A percentile compares a stretch with the other conserved stretches of the same genome.
Conservation (phyloP, 768 basidiomycete genomes). For the Grammothele lineata region DNA sequence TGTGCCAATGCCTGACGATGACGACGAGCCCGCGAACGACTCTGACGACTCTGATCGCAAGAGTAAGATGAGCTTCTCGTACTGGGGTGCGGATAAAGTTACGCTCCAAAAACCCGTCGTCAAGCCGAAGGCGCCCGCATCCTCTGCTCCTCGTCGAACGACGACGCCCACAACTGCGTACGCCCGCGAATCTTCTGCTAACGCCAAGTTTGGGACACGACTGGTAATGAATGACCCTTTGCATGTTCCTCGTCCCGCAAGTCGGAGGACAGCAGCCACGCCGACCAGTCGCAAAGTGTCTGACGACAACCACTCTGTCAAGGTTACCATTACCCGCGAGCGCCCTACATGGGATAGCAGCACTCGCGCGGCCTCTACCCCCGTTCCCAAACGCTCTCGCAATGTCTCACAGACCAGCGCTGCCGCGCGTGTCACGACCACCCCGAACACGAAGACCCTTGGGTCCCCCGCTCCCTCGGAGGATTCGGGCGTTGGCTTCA, state of each 20-base stretch:
- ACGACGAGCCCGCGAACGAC: conserved; percentile 47
- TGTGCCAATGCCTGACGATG: conserved; percentile 63
- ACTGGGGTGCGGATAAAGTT: conserved; percentile 90
- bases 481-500: conserved; percentile 81
- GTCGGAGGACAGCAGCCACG: conserved; percentile 52
- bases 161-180: conserved; percentile 51
- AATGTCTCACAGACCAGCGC: conserved; percentile 72
- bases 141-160: conserved; percentile 30
- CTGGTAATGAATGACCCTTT: conserved; percentile 61
- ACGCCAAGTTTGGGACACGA: conserved; percentile 90
- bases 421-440: conserved; percentile 38
- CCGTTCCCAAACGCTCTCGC: conserved; percentile 54
- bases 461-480: conserved; percentile 73
- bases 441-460: conserved; percentile 40
- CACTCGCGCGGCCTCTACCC: conserved; percentile 36
- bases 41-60: conserved; percentile 86
- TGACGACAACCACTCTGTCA: conserved; percentile 61
- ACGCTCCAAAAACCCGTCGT: conserved; percentile 77
- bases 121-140: conserved; percentile 38
- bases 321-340: conserved; percentile 63
- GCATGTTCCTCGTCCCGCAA: conserved; percentile 48
- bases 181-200: conserved; percentile 78
- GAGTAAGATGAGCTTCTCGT: conserved; percentile 93
- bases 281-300: conserved; percentile 43
- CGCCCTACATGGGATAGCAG: conserved; percentile 65